Percentiles rank a stretch among this genome's conserved stretches.
phyloP scores from a whole-genome alignment of 805 yeast species.

The Candida peoriensis region DNA sequence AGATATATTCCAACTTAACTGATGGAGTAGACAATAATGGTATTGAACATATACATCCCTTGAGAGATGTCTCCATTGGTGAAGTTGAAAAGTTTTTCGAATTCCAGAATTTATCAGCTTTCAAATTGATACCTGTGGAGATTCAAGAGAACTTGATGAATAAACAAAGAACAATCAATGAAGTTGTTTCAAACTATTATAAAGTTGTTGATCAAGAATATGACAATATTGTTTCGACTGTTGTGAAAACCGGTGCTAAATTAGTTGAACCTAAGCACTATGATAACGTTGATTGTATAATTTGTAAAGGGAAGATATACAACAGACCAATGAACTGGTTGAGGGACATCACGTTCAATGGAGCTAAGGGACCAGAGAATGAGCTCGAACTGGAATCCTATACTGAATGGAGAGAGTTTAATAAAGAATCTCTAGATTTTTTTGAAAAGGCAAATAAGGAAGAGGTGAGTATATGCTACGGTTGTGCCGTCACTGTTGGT shows the following conservation, averaged over 20 bases:
- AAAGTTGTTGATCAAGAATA: constrained; percentile 67
- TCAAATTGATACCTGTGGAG: constrained; percentile 18
- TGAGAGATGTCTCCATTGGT: constrained; percentile 66
- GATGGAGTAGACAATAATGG: constrained; percentile 32
- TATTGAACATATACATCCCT: constrained; percentile 56
- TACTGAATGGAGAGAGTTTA: constrained; percentile 28
- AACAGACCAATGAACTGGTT: constrained; percentile 65
- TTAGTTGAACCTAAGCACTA: constrained; percentile 42
- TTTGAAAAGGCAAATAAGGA: constrained; percentile 7
- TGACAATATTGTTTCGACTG: constrained; percentile 88
- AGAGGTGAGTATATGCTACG: constrained; percentile 57
- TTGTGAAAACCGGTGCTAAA: constrained; percentile 83
- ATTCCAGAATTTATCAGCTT: constrained; percentile 22
- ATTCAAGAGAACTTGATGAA: constrained; percentile 36
- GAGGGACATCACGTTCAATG: constrained; percentile 57
- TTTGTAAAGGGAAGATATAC: constrained; percentile 54
- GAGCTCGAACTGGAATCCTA: constrained; percentile 36
- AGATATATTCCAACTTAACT: constrained; percentile 47
- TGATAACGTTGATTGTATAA: constrained; percentile 35
- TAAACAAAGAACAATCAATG: constrained; percentile 77
- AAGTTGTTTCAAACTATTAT: constrained; percentile 70
- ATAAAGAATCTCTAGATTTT: constrained; percentile 16
- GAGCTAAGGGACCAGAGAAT: constrained; percentile 42
- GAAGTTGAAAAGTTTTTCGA: constrained; percentile 58
- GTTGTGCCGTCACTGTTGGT: constrained; percentile 63